Base-by-base conservation (phyloP, 129 eudicot species). In the Flaveria linearis region DNA sequence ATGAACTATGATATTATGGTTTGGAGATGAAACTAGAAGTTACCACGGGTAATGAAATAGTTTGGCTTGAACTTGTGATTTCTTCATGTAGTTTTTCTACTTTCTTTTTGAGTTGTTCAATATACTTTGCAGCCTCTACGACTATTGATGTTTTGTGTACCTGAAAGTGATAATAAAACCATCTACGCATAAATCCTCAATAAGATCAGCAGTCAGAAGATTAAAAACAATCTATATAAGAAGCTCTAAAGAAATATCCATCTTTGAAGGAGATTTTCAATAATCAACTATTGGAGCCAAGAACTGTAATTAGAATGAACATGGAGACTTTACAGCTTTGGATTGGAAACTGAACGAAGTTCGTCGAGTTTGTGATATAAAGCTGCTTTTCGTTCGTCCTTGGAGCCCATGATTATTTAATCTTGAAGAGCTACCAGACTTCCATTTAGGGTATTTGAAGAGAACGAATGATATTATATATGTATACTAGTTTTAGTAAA, bases 111-210 rank as follows among this genome's bases (percentile, higher is more conserved):
- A 88, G 84, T 58, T 88, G 90, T 69, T 79, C 70, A 52, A 91
- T 91, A 53, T 88, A 91, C 62, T 86, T 88, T 5, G 90, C 52
- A 13, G 97, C 97, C 42, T 91, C 91, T 11, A 83, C 86, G 16
- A 91, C 75, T 17, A 91, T 86, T 17, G 94, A 84, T 60, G 91
- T 76, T 56, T 85, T 77, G 51, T 83, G 84, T 28, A 80, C 89
- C 97, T 86, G 87, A 28, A 73, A 76, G 15, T 28, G 20, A 61
- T 45, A 5, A 60, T 46, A 46, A 60, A 74, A 30, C n/a, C 17
- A 67, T 49, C 7, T 25, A 43, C 62, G 41, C 70, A 36, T 45
- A 1, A 69, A 69, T 50, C n/a, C 7, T 15, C 13, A 33, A 15
- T 63, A 46, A 46, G 64, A 42, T 68, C n/a, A 45, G 23, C 3